phyloP scores from a whole-genome alignment of 2,329 filamentous ascomycete genomes.

The Orbilia brochopaga region DNA sequence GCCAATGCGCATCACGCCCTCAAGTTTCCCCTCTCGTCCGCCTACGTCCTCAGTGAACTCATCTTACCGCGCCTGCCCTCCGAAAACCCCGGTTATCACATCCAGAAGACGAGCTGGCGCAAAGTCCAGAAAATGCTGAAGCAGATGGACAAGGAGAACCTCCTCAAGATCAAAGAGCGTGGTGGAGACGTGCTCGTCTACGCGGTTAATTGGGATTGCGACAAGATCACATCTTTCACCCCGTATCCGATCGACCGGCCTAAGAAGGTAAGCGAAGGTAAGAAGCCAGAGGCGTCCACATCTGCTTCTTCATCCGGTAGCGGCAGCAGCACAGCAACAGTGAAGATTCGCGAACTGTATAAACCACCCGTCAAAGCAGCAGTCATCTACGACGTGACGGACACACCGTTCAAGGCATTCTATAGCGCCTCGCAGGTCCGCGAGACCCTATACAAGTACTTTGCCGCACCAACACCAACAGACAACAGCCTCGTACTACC shows the following conservation, averaged over 20 bases:
- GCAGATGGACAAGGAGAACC: slow-evolving; percentile 67
- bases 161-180: slow-evolving; percentile 71
- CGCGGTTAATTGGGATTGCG: slow-evolving; percentile 70
- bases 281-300: slow-evolving; percentile 24
- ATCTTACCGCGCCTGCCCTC: slow-evolving; percentile 70
- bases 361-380: slow-evolving; percentile 52
- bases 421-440: slow-evolving; percentile 69
- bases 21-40: slow-evolving; percentile 69
- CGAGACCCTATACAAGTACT: slow-evolving; percentile 65
- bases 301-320: slow-evolving; percentile 9
- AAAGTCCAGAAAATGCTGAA: slow-evolving; percentile 74
- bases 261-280: slow-evolving; percentile 56
- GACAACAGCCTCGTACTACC: slow-evolving; percentile 64
- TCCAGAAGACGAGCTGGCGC: slow-evolving; percentile 73
- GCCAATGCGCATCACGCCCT: slow-evolving; percentile 58
- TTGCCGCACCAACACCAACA: slow-evolving; percentile 59
- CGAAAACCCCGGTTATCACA: slow-evolving; percentile 61
- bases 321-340: slow-evolving; percentile 26
- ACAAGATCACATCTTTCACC: slow-evolving; percentile 64
- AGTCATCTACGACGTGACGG: slow-evolving; percentile 28
- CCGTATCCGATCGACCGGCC: slow-evolving; percentile 66
- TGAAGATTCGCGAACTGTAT: slow-evolving; percentile 54
- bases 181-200: slow-evolving; percentile 69
- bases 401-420: slow-evolving; percentile 60
- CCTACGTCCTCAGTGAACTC: slow-evolving; percentile 68